These are phyloP conservation scores for Blepharisma undulans DNA, from an alignment of 169 alveolate species.

Conservation along the genomic window DNA sequence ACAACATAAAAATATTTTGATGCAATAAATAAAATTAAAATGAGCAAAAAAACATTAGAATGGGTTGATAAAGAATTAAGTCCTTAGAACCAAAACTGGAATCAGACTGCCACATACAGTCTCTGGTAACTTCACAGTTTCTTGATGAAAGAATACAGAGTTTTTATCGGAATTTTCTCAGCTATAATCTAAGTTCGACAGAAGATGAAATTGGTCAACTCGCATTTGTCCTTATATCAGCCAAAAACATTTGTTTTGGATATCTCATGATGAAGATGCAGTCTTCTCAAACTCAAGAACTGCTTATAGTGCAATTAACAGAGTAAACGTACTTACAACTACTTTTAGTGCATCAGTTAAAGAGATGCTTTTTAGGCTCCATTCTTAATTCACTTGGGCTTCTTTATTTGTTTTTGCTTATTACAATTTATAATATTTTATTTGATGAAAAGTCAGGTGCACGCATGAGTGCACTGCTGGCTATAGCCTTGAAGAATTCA, in stretches of 20 bases:
- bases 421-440: slow-evolving; percentile 58
- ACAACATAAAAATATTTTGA: too few relatives aligned
- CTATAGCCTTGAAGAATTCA: slow-evolving; percentile 89
- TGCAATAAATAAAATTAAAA: too few relatives aligned
- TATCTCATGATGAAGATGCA: slow-evolving; percentile 89
- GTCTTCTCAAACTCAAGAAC: slow-evolving; percentile 86
- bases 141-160: slow-evolving; percentile 84
- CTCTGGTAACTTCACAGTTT: slow-evolving; percentile 90
- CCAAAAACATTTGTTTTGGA: slow-evolving; percentile 90
- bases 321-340: slow-evolving; percentile 53
- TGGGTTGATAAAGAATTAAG: not conserved
- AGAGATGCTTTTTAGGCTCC: slow-evolving; percentile 91
- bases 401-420: slow-evolving; percentile 62
- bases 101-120: slow-evolving; percentile 31
- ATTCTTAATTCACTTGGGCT: slow-evolving; percentile 85
- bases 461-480: slow-evolving; percentile 88
- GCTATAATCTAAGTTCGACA: slow-evolving; percentile 60
- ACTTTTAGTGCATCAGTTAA: slow-evolving; percentile 84
- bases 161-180: slow-evolving; percentile 83
- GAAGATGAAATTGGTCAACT: slow-evolving; percentile 67
- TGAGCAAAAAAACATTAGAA: too few relatives aligned
- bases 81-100: slow-evolving; percentile 26
- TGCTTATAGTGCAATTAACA: slow-evolving; percentile 78
- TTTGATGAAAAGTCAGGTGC: slow-evolving; percentile 42
- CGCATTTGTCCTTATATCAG: slow-evolving; percentile 87